Evolutionary conservation across 306 rosid genomes (phyloP).

Genomic region (Bauhinia variegata): DNA sequence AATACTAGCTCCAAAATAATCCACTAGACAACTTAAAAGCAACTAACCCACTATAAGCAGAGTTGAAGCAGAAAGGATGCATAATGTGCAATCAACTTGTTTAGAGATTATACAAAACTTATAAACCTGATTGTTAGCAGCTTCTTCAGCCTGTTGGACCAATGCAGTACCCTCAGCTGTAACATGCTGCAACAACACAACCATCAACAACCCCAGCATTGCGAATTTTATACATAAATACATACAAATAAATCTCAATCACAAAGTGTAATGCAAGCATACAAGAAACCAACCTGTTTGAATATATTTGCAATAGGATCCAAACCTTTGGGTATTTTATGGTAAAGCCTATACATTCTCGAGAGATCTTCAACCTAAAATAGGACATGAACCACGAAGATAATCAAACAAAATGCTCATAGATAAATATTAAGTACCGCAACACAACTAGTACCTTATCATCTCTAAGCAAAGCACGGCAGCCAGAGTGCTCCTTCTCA

Average conservation of each 20-base stretch:
- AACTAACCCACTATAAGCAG: slow-evolving; percentile 6
- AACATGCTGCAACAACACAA: slow-evolving; percentile 53
- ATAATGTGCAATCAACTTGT: slow-evolving; percentile 10
- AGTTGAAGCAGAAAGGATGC: slow-evolving; percentile 9
- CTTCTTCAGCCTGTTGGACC: slow-evolving; percentile 52
- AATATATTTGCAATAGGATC: slow-evolving; percentile 57
- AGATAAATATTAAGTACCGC: neutral
- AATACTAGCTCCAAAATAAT: neutral
- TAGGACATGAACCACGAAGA: slow-evolving; percentile 22
- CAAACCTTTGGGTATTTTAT: slow-evolving; percentile 52
- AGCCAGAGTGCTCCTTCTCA: slow-evolving; percentile 68
- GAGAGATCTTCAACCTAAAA: slow-evolving; percentile 62
- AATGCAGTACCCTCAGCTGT: slow-evolving; percentile 56
- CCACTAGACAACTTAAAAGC: neutral
- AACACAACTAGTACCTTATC: slow-evolving; percentile 56
- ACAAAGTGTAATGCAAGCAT: slow-evolving; percentile 1
- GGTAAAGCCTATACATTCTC: slow-evolving; percentile 62
- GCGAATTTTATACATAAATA: too few relatives aligned
- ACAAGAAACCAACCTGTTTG: slow-evolving; percentile 61
- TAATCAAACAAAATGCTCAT: slow-evolving; percentile 3
- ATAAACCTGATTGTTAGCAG: slow-evolving; percentile 29
- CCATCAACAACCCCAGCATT: slow-evolving; percentile 20
- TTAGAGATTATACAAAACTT: slow-evolving; percentile 11
- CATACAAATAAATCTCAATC: neutral
- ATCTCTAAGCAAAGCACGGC: slow-evolving; percentile 62